Evolutionary conservation across 208 protist species (phyloP), one percentile per base, ranked within the genome.

Genomic region (Acanthamoeba sp.): DNA sequence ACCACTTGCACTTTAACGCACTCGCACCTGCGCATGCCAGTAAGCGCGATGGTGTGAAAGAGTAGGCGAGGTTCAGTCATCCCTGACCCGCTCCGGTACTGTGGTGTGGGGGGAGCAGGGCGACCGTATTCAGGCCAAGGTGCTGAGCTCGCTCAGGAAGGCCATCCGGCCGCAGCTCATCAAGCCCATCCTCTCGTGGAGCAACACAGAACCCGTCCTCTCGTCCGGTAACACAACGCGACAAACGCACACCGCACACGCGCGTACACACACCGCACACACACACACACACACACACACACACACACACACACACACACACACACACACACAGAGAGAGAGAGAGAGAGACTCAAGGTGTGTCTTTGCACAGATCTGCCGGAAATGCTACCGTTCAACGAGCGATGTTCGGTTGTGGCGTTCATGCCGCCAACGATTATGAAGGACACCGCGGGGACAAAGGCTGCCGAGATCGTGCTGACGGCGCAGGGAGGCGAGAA

Each of bases 91-190:
- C n/a, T n/a, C n/a, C n/a, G n/a, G n/a, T n/a, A n/a, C n/a, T n/a
- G n/a, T n/a, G n/a, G n/a, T n/a, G n/a, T n/a, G 55, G 0, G 55
- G 7, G 55, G 20, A 20, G 18, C 71, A 80, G 71, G 71, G 36
- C 0, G 71, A 80, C 36, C 71, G 71, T 4, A 80, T 80, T 22
- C 71, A 80, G 24, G 71, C 71, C 16, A 80, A 80, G 40, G 71
- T 80, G 38, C 71, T 80, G 71, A 80, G 71, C 24, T 80, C 71
- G 6, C 71, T 80, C 36, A 14, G 24, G 9, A 80, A 48, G 40
- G 71, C 71, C 9, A 16, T 80, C 24, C 32, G 71, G 3, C 38
- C 18, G 40, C 71, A 45, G 34, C 38, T 80, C 1, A 20, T 42
- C 24, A 27, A 42, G 32, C 71, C 71, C 22, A 16, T 20, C 2